Evolutionary conservation across 1,284 basidiomycete species (phyloP).

Genomic region (Ceratobasidium theobromae): DNA sequence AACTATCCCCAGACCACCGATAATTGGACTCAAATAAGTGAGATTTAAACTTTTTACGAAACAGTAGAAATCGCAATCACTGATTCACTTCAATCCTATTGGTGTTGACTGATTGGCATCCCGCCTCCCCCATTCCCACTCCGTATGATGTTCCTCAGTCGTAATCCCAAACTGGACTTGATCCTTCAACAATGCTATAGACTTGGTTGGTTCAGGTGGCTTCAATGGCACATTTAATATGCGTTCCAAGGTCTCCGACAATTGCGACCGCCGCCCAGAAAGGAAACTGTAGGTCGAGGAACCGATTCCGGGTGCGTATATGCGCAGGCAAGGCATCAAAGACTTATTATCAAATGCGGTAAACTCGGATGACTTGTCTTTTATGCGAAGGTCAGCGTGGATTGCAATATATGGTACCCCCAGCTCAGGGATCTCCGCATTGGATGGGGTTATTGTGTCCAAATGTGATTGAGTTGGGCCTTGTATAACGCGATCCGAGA

Average conservation of each 20-base stretch:
- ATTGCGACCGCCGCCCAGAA: no score
- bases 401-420: conserved; percentile 9
- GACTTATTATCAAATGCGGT: neutral
- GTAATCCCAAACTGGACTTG: neutral
- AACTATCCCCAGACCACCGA: no score
- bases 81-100: no score
- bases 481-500: neutral
- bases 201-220: neutral
- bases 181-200: neutral
- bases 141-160: neutral
- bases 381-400: neutral
- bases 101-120: no score
- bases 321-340: neutral
- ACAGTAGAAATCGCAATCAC: no score
- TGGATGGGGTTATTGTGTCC: neutral
- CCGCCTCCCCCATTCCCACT: neutral
- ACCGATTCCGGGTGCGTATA: neutral
- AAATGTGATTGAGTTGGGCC: neutral
- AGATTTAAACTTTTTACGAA: no score
- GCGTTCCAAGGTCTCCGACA: neutral
- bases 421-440: neutral
- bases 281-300: neutral
- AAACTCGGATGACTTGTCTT: neutral
- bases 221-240: neutral
- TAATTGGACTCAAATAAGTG: no score